Evolutionary conservation across 768 basidiomycete genomes (phyloP).

Genomic region (Rhodotorula sphaerocarpa): DNA sequence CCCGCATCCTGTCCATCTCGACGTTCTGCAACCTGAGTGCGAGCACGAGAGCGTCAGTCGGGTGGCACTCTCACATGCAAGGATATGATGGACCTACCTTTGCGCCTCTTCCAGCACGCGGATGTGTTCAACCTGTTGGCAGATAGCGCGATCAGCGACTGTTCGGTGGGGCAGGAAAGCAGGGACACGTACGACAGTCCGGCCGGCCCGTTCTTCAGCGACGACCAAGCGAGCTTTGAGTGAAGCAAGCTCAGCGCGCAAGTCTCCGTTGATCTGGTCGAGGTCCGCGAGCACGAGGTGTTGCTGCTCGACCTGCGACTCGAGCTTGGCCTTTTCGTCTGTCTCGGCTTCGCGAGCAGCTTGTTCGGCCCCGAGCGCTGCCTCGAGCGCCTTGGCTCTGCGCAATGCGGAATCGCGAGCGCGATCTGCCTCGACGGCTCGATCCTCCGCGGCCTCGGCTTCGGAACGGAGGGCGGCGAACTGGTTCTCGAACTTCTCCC

Average conservation of each 20-base stretch:
- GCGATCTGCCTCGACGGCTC: slow-evolving; percentile 70
- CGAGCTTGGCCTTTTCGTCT: slow-evolving; percentile 39
- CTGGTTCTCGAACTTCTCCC: slow-evolving; percentile 68
- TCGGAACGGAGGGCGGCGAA: slow-evolving; percentile 63
- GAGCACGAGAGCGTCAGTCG: background rate
- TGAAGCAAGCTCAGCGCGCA: slow-evolving; percentile 41
- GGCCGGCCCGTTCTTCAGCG: slow-evolving; percentile 45
- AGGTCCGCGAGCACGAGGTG: slow-evolving; percentile 45
- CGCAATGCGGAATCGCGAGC: slow-evolving; percentile 67
- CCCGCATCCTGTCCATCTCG: slow-evolving; percentile 29
- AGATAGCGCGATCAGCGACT: slow-evolving; percentile 44
- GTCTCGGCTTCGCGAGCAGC: slow-evolving; percentile 8
- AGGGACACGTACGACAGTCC: slow-evolving; percentile 45
- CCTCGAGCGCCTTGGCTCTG: slow-evolving; percentile 59
- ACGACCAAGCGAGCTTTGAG: slow-evolving; percentile 36
- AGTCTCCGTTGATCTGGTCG: slow-evolving; percentile 46
- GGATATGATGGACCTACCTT: background rate
- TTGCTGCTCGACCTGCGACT: slow-evolving; percentile 42
- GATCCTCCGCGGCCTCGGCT: slow-evolving; percentile 79
- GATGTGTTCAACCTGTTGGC: slow-evolving; percentile 55
- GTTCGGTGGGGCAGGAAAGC: background rate
- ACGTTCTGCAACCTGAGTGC: slow-evolving; percentile 22
- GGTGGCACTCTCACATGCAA: background rate
- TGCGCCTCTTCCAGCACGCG: slow-evolving; percentile 58
- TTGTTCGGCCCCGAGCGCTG: slow-evolving; percentile 56